Evolutionary conservation across 2,329 filamentous ascomycete genomes (phyloP).

Genomic region (Paraphaeosphaeria sporulosa): DNA sequence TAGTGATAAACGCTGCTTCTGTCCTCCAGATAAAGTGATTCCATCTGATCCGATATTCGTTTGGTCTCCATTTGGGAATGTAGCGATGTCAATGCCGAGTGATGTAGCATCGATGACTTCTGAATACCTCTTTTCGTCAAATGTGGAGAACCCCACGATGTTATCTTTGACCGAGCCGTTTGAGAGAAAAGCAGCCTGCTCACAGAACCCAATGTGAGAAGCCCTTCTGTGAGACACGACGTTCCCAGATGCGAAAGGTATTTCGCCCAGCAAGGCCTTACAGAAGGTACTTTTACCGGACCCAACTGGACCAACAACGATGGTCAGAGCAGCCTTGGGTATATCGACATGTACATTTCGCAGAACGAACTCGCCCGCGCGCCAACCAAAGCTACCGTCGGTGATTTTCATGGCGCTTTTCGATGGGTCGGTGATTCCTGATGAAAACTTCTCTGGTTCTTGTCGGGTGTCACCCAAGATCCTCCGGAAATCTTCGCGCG

Average conservation of each 20-base stretch:
- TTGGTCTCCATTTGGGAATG: slow-evolving; percentile 26
- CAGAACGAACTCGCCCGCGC: slow-evolving; percentile 27
- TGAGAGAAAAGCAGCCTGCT: slow-evolving; percentile 43
- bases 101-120: slow-evolving; percentile 22
- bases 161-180: slow-evolving; percentile 24
- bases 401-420: slow-evolving; percentile 19
- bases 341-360: slow-evolving; percentile 23
- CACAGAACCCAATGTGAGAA: slow-evolving; percentile 47
- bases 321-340: slow-evolving; percentile 28
- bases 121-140: slow-evolving; percentile 19
- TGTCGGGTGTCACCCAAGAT: slow-evolving; percentile 3
- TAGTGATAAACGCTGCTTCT: slow-evolving; percentile 58
- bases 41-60: slow-evolving; percentile 58
- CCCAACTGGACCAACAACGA: slow-evolving; percentile 38
- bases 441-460: slow-evolving; percentile 3
- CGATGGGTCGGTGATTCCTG: not conserved
- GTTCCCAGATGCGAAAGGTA: slow-evolving; percentile 36
- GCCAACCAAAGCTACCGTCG: slow-evolving; percentile 36
- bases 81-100: slow-evolving; percentile 15
- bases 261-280: slow-evolving; percentile 45
- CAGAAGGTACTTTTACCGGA: slow-evolving; percentile 47
- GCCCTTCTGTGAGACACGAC: slow-evolving; percentile 20
- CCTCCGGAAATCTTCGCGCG: slow-evolving; percentile 15
- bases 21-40: slow-evolving; percentile 57
- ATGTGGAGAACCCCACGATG: slow-evolving; percentile 17